These are phyloP conservation scores for Chaetomium sp. DNA, from an alignment of 2,329 filamentous ascomycete species.

Conservation along the genomic window DNA sequence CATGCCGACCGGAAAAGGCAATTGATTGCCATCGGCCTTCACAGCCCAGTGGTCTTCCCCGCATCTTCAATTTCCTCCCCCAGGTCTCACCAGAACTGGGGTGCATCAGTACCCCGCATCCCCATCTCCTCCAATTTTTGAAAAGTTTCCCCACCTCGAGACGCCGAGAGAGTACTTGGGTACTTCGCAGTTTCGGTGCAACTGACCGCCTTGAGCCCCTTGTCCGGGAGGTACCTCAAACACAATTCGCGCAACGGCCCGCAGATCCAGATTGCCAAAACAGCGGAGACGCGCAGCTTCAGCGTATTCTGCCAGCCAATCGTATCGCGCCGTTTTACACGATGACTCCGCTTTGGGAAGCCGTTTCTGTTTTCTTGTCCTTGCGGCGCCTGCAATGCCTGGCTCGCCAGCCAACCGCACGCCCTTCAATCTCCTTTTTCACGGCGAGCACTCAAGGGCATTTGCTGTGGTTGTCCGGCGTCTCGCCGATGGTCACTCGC, in stretches of 20 bases:
- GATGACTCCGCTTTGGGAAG: constrained; percentile 18
- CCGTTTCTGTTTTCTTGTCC: constrained; percentile 11
- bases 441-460: too few relatives aligned
- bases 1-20: constrained; percentile 14
- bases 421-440: not conserved
- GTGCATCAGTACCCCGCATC: constrained; percentile 19
- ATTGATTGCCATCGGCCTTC: constrained; percentile 10
- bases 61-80: constrained; percentile 12
- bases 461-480: too few relatives aligned
- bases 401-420: constrained; percentile 7
- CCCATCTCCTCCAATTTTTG: constrained; percentile 2
- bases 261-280: constrained; percentile 25
- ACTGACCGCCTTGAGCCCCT: not conserved
- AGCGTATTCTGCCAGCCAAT: constrained; percentile 22
- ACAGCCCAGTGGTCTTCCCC: constrained; percentile 14
- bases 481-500: too few relatives aligned
- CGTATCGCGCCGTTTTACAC: constrained; percentile 4
- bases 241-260: constrained; percentile 20
- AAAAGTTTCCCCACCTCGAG: not conserved
- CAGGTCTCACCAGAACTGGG: constrained; percentile 8
- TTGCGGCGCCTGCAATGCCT: not conserved
- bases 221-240: constrained; percentile 7
- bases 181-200: constrained; percentile 4
- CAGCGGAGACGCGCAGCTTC: constrained; percentile 12
- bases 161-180: not conserved